phyloP scores from a whole-genome alignment of 768 basidiomycete species.

The Floccularia luteovirens region DNA sequence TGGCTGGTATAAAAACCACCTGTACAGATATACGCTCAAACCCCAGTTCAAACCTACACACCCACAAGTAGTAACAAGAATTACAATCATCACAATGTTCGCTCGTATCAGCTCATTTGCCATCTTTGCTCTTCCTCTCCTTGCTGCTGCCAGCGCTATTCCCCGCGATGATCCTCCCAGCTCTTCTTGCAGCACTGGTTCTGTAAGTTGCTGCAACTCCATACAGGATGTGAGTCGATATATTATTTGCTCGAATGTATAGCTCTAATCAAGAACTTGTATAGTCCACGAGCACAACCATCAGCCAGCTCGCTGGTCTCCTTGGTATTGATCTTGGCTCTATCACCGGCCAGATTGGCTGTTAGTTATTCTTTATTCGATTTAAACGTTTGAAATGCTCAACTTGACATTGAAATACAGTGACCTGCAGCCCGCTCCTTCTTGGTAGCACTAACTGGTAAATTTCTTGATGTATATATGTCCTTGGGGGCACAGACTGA shows the following conservation, averaged over 20 bases:
- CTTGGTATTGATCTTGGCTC: not conserved
- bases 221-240: not conserved
- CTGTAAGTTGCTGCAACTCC: not conserved
- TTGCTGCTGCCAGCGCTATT: constrained; percentile 12
- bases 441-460: too few relatives aligned
- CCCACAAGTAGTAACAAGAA: too few relatives aligned
- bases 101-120: constrained; percentile 3
- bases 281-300: too few relatives aligned
- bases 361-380: too few relatives aligned
- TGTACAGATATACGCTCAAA: too few relatives aligned
- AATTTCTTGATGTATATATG: too few relatives aligned
- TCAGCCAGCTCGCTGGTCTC: not conserved
- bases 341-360: not conserved
- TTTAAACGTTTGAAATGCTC: too few relatives aligned
- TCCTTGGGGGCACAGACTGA: too few relatives aligned
- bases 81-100: constrained; percentile 6
- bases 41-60: too few relatives aligned
- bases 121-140: constrained; percentile 8
- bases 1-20: too few relatives aligned
- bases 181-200: not conserved
- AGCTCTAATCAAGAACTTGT: not conserved
- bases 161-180: not conserved
- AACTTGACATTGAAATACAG: too few relatives aligned
- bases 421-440: too few relatives aligned
- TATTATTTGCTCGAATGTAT: not conserved